Base-by-base conservation (phyloP, 2,329 filamentous ascomycete species). In the Colletotrichum sp. region DNA sequence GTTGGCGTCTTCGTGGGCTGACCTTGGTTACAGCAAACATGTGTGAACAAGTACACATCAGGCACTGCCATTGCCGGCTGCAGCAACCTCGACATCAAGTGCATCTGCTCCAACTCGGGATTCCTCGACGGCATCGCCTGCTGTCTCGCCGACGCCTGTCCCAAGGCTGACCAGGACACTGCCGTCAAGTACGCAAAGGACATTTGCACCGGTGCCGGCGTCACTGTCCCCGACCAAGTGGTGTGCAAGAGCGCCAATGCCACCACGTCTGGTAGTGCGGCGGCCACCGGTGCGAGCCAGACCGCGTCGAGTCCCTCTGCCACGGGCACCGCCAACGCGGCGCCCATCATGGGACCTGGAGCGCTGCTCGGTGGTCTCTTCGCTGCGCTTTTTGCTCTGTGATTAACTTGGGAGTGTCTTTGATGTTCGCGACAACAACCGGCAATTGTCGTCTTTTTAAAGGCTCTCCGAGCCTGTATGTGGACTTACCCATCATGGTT, bases 41-140 rank as follows among this genome's bases (percentile, higher is more conserved):
- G 84, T 77, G 81, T 86, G 44, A 78, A 73, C 76, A 69, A 83
- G 65, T 84, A 80, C 80, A 84, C 83, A 30, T 79, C 77, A 28
- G 83, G 83, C 59, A 78, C 70, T 24, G 77, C 78, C 52, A 84
- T 88, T 69, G 85, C 81, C 67, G 85, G 83, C 78, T 88, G 86
- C 81, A 79, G 79, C 32, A 75, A 80, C 60, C 78, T 85, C 79
- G 84, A 87, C 81, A 80, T 86, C 75, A 80, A 78, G 69, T 88
- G 86, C 80, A 82, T 88, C 79, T 88, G 86, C 83, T 80, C 79
- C 79, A 86, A 86, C 82, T 64, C 78, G 63, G 71, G 81, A 59
- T 87, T 88, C 83, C 81, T 88, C 71, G 77, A 79, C 77, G 79
- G 78, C 77, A 86, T 88, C 64, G 84, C 86, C 68, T 88, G 86